Base-by-base conservation (phyloP, 805 yeast genomes). In the Hyphopichia homilentoma region DNA sequence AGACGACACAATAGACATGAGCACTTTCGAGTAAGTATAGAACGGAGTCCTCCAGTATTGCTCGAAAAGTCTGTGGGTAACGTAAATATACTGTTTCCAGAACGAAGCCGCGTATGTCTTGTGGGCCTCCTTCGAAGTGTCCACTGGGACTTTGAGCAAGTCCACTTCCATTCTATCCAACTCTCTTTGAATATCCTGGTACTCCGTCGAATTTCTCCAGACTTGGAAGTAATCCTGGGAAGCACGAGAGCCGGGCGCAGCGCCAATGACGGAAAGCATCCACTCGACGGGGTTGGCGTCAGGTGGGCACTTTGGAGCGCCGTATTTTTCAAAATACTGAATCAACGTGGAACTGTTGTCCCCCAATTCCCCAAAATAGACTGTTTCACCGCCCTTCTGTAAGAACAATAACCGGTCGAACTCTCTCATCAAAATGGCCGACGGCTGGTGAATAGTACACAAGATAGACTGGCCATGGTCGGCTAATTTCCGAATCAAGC, bases 401-500 rank as follows among this genome's bases (percentile, higher is more conserved):
- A 83, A 65, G 47, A 84, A 77, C 41, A 84, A 60, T 45, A 84
- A 63, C 46, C 86, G 72, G 51, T 84, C 93, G 51, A 84, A 83
- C 45, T 79, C 84, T 52, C 81, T 73, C 60, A 83, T 65, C 48
- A 83, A 61, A 36, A 79, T 69, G 30, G 90, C 86, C 6, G 90
- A 82, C 45, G 93, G 90, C 57, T 83, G 90, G 58, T 82, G 89
- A 41, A 83, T 82, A 11, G 90, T 82, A 24, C 63, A 57, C 39
- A 57, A 45, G 32, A 57, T 55, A 15, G 63, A 56, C 36, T 56
- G 63, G 8, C 63, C 63, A 34, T 53, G 56, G 43, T 56, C 56
- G 25, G 59, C 54, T 32, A 57, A 50, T 39, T 57, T 55, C 38
- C 61, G 46, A 38, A 57, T 52, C 44, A 57, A 55, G 32, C 50